Percentiles rank a stretch among this genome's conserved stretches.
Evolutionary conservation across 2,329 filamentous ascomycete species (phyloP).

Genomic region (Colletotrichum caudatum): DNA sequence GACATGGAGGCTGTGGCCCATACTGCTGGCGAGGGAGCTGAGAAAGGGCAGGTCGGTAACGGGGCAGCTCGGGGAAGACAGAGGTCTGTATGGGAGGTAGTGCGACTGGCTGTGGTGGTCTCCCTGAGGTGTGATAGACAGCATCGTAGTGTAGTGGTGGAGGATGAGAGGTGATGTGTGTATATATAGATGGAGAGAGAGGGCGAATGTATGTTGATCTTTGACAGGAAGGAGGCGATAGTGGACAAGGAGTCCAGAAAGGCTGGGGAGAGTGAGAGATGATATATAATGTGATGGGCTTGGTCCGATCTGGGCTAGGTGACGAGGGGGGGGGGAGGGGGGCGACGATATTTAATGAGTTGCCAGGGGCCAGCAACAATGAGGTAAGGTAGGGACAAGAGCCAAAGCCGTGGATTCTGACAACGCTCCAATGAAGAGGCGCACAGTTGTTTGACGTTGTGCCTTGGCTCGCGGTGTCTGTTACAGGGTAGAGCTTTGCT

Average conservation of each 20-base stretch:
- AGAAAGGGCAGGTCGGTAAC: constrained; percentile 37
- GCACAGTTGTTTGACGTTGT: constrained; percentile 42
- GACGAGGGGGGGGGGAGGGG: constrained; percentile 24
- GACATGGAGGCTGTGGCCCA: constrained; percentile 35
- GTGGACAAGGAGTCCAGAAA: constrained; percentile 13
- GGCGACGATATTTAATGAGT: constrained; percentile 33
- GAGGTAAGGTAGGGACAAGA: constrained; percentile 22
- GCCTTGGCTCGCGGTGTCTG: constrained; percentile 37
- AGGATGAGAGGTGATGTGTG: constrained; percentile 4
- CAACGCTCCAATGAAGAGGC: constrained; percentile 36
- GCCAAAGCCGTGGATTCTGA: constrained; percentile 21
- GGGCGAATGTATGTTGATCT: constrained; percentile 31
- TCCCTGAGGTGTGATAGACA: constrained; percentile 42
- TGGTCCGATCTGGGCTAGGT: constrained; percentile 28
- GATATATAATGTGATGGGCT: constrained; percentile 39
- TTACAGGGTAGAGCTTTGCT: constrained; percentile 34
- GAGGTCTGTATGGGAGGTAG: constrained; percentile 36
- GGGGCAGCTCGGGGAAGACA: constrained; percentile 27
- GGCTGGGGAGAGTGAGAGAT: constrained; percentile 35
- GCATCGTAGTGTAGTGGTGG: constrained; percentile 34
- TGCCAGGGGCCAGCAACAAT: constrained; percentile 23
- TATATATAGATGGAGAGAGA: constrained; percentile 31
- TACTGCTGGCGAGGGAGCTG: constrained; percentile 39
- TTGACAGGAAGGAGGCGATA: constrained; percentile 26
- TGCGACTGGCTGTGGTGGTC: constrained; percentile 39